Base-by-base conservation (phyloP, 1,284 basidiomycete species). In the Acaromyces ingoldii region DNA sequence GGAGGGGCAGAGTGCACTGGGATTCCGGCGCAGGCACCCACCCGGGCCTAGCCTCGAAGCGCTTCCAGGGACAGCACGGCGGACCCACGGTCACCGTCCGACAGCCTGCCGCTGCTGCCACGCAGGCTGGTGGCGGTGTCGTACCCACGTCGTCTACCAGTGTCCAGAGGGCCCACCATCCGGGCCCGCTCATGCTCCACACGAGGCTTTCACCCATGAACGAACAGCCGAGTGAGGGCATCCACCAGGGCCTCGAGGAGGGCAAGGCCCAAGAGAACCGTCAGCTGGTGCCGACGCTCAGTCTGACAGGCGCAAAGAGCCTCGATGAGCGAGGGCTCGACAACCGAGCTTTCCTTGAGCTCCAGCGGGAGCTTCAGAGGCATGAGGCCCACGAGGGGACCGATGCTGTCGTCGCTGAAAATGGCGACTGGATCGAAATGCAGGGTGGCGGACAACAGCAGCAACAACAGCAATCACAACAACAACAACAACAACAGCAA, bases 301-400 rank as follows among this genome's bases (percentile, higher is more conserved):
- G 61, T 6, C 37, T 66, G n/a, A 60, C 64, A 22, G 59, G 59
- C 13, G 63, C 65, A 4, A 68, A 62, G 33, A 61, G 60, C 21
- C 63, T 71, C 36, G 69, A 71, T 30, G 67, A 70, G 30, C 64
- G 60, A 26, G 69, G 67, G 4, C 58, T 67, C 17, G 67, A 71
- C 54, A 62, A 65, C 17, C 53, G 58, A 7, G 69, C 69, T 24
- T 70, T 71, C 39, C 58, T 65, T 46, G 67, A 70, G 37, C 57
- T 71, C 2, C 65, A 64, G 45, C 56, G 60, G 9, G 67, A 71
- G 47, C 55, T 71, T 10, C 63, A 66, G 43, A 41, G 62, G 34
- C 64, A 67, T 45, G 64, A 69, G 49, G 57, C 59, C 10, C n/a
- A n/a, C n/a, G n/a, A n/a, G n/a, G n/a, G n/a, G n/a, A 49, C 53